Percentiles rank a stretch among this genome's conserved stretches.
Conservation (phyloP, 2,329 filamentous ascomycete species). For the Elsinoe ampelina region DNA sequence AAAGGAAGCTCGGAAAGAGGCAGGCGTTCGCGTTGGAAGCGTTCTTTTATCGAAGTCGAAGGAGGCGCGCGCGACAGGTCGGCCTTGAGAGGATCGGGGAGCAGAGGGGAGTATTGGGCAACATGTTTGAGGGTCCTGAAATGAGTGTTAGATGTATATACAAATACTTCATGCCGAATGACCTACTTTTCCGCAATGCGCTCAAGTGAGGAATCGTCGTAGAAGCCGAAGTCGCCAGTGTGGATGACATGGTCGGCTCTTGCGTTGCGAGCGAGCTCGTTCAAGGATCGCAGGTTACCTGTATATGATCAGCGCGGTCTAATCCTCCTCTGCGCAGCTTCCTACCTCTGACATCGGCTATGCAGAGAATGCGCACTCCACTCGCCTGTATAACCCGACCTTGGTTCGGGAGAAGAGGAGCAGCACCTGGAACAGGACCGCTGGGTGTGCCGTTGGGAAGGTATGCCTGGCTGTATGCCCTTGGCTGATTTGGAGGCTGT, state of each 20-base stretch:
- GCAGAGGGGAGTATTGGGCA: constrained; percentile 92
- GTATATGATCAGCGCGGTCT: constrained; percentile 17
- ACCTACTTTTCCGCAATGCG: constrained; percentile 95
- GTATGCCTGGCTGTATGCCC: constrained; percentile 41
- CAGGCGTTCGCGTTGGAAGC: constrained; percentile 71
- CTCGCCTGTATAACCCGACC: constrained; percentile 43
- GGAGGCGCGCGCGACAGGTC: constrained; percentile 60
- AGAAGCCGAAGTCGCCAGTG: constrained; percentile 98
- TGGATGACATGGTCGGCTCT: constrained; percentile 97
- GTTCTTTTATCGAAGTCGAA: constrained; percentile 63
- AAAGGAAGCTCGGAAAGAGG: constrained; percentile 86
- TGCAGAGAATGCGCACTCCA: constrained; percentile 41
- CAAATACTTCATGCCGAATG: neutral
- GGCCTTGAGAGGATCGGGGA: constrained; percentile 64
- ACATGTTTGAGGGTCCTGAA: constrained; percentile 90
- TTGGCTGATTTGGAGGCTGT: constrained; percentile 44
- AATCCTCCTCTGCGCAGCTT: neutral
- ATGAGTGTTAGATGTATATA: constrained; percentile 11
- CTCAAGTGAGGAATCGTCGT: constrained; percentile 90
- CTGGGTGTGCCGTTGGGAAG: constrained; percentile 36
- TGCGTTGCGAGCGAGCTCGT: constrained; percentile 90
- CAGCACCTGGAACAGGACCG: constrained; percentile 34
- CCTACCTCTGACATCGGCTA: constrained; percentile 45
- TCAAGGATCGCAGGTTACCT: constrained; percentile 94
- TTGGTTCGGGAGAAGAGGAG: constrained; percentile 44